phyloP scores from a whole-genome alignment of 306 rosid species.

The Rosa persica region DNA sequence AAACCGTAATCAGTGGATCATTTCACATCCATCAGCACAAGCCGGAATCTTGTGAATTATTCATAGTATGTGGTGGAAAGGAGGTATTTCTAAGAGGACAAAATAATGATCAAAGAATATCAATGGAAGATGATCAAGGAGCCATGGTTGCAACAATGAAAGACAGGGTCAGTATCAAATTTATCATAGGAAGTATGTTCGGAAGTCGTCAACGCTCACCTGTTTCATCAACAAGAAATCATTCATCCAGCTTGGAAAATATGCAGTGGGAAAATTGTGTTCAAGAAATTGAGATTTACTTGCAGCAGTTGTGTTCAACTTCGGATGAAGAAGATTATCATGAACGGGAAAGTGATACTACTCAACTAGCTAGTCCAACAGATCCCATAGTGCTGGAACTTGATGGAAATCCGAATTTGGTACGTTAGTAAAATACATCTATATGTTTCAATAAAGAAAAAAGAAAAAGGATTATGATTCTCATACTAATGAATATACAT shows the following conservation, averaged over 20 bases:
- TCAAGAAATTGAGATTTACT: constrained; percentile 59
- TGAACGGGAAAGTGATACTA: constrained; percentile 30
- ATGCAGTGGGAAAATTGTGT: constrained; percentile 56
- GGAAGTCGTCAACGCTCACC: constrained; percentile 39
- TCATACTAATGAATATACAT: not conserved
- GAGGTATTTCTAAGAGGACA: constrained; percentile 56
- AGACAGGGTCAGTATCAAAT: constrained; percentile 44
- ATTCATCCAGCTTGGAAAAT: constrained; percentile 34
- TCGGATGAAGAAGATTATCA: constrained; percentile 34
- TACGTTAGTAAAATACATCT: constrained; percentile 24
- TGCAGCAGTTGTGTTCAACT: constrained; percentile 45
- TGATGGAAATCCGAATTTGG: constrained; percentile 42
- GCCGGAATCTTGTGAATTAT: constrained; percentile 68
- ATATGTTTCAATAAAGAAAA: not conserved
- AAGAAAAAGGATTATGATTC: not conserved
- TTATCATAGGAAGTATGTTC: constrained; percentile 54
- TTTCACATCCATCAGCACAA: constrained; percentile 68
- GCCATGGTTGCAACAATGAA: constrained; percentile 45
- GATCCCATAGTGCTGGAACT: constrained; percentile 43
- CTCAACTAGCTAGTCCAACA: constrained; percentile 36
- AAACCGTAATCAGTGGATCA: constrained; percentile 61
- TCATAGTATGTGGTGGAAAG: constrained; percentile 72
- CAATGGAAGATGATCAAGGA: constrained; percentile 63
- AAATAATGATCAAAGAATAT: constrained; percentile 50
- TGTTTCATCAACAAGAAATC: constrained; percentile 36